A percentile compares a stretch with the other conserved stretches of the same genome.
Evolutionary conservation across 306 rosid genomes (phyloP).

Genomic region (Biancaea sappan): DNA sequence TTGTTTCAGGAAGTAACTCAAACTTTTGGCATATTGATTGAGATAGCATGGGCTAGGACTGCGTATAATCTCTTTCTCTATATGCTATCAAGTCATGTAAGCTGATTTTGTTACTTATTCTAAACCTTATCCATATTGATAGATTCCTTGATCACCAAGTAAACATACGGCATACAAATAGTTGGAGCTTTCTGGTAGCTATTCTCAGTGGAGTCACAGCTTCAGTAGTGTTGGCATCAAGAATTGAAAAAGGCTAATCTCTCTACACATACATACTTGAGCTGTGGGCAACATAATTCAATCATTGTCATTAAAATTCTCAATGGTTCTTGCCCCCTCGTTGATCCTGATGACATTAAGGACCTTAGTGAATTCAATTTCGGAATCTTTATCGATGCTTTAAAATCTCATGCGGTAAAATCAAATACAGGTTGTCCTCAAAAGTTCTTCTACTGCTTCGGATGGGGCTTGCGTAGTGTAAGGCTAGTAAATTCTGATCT

Average conservation of each 20-base stretch:
- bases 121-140: background rate
- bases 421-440: conserved; percentile 41
- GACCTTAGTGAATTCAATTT: conserved; percentile 41
- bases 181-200: conserved; percentile 88
- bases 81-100: conserved; percentile 92
- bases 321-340: conserved; percentile 40
- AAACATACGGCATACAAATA: conserved; percentile 46
- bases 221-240: conserved; percentile 60
- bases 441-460: conserved; percentile 82
- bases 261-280: background rate
- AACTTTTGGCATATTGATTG: conserved; percentile 80
- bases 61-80: conserved; percentile 79
- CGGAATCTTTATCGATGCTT: conserved; percentile 76
- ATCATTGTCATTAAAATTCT: background rate
- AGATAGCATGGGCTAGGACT: conserved; percentile 95
- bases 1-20: conserved; percentile 71
- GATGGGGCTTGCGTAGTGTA: conserved; percentile 92
- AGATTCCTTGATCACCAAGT: conserved; percentile 27
- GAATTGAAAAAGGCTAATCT: background rate
- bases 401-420: conserved; percentile 48
- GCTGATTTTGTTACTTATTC: conserved; percentile 30
- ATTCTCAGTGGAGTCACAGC: conserved; percentile 60
- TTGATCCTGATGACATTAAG: conserved; percentile 40
- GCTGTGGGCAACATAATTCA: conserved; percentile 3
- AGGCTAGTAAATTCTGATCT: conserved; percentile 50